These are phyloP conservation scores for Selaginella moellendorffii DNA, from an alignment of 75 land plant genomes.

Conservation along the genomic window DNA sequence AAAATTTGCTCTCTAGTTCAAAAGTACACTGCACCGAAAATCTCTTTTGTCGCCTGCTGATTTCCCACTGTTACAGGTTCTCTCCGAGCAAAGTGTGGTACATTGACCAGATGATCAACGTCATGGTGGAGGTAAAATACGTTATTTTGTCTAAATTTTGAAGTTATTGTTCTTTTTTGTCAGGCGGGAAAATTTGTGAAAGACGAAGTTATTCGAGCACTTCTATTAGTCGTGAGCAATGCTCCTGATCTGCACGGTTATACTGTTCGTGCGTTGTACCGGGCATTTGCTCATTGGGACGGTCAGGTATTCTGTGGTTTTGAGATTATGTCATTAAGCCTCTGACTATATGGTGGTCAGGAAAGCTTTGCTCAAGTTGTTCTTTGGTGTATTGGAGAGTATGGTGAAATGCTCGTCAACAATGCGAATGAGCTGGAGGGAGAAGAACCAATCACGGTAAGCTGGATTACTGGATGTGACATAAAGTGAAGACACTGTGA, in stretches of 20 bases:
- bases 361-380: conserved; percentile 86
- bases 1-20: conserved; percentile 92
- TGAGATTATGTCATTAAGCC: not conserved
- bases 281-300: conserved; percentile 41
- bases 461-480: conserved; percentile 12
- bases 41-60: not conserved
- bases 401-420: conserved; percentile 90
- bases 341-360: conserved; percentile 17
- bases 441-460: conserved; percentile 87
- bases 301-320: conserved; percentile 51
- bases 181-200: conserved; percentile 93
- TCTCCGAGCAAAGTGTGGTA: conserved; percentile 85
- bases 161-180: not conserved
- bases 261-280: conserved; percentile 65
- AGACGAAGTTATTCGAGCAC: conserved; percentile 78
- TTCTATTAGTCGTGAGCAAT: conserved; percentile 85
- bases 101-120: conserved; percentile 90
- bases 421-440: conserved; percentile 52
- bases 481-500: not conserved
- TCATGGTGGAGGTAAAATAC: conserved; percentile 85
- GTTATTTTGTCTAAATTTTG: not conserved
- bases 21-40: conserved; percentile 19
- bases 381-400: conserved; percentile 99
- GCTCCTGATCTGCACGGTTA: conserved; percentile 95
- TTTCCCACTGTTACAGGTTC: conserved; percentile 72